Evolutionary conservation across 495 filamentous ascomycete species (phyloP), one percentile per base, ranked within the genome.

Genomic region (Immersiella caudata): DNA sequence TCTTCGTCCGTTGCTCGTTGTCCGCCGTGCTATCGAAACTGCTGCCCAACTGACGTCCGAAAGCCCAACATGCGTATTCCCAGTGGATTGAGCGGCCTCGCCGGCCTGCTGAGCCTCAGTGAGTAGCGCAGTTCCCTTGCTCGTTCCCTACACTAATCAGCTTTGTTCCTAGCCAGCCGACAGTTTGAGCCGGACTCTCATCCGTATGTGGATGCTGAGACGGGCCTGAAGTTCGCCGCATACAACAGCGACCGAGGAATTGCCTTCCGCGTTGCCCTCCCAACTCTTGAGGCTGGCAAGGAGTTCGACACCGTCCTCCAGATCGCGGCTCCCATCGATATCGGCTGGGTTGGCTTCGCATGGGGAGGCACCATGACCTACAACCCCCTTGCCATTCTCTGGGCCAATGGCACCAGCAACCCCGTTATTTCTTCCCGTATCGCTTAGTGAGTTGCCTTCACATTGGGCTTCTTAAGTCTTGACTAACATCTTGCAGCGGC

Each of bases 301-400:
- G 60, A 66, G 11, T 82, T 78, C 69, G 81, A 83, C 63, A 77
- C 78, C 20, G 75, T 83, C 40, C 67, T 83, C 18, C 80, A 82
- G 63, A 64, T 83, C 25, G 74, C 75, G 12, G 71, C 74, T 0
- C 81, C 81, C 20, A 72, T 76, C 46, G 64, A 56, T 18, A 59
- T 82, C 25, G 81, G 81, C 49, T 83, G 81, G 81, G 80, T 74
- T 57, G 81, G 79, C 24, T 76, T 79, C 64, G 79, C 81, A 21
- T 83, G 81, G 81, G 81, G 80, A 2, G 80, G 81, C 24, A 64
- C 76, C 51, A 82, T 82, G 81, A 80, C 78, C 2, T 83, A 83
- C 71, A 81, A 82, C 70, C 81, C 81, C 0, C 69, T 83, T 18
- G 76, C 79, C 36, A 71, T 83, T 22, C 76, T 73, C 18, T 83